Conservation (phyloP, 371 early-diverging fungal species). For the Mycotypha africana region DNA sequence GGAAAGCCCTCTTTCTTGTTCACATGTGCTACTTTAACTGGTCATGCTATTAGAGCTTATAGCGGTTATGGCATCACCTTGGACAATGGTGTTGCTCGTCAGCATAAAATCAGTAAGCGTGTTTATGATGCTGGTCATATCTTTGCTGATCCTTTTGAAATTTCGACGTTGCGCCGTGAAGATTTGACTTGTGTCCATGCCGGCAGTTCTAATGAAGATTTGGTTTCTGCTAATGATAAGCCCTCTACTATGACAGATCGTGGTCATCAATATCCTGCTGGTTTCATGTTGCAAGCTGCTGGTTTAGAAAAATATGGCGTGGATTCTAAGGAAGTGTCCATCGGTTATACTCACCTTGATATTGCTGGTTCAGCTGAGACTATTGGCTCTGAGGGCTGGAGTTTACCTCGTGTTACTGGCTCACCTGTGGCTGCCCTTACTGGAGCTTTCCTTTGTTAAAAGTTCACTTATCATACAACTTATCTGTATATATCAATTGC, state of each 20-base stretch:
- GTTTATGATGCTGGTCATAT: slow-evolving; percentile 66
- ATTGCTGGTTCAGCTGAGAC: slow-evolving; percentile 82
- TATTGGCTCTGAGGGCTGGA: slow-evolving; percentile 53
- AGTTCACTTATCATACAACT: background rate
- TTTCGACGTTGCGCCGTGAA: slow-evolving; percentile 79
- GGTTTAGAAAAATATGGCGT: slow-evolving; percentile 75
- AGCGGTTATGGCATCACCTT: slow-evolving; percentile 73
- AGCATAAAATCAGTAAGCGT: slow-evolving; percentile 54
- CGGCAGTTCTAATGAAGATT: slow-evolving; percentile 69
- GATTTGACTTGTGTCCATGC: slow-evolving; percentile 66
- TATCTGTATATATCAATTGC: too few species aligned
- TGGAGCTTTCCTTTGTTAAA: slow-evolving; percentile 51
- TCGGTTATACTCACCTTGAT: slow-evolving; percentile 84
- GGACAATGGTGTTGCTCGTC: slow-evolving; percentile 80
- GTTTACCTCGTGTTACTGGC: slow-evolving; percentile 70
- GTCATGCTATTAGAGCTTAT: slow-evolving; percentile 79
- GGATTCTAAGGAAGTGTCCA: slow-evolving; percentile 47
- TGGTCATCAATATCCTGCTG: slow-evolving; percentile 88
- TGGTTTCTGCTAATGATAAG: slow-evolving; percentile 73
- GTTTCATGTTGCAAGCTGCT: slow-evolving; percentile 77
- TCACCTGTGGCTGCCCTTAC: slow-evolving; percentile 75
- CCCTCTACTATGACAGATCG: slow-evolving; percentile 72
- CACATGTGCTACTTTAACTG: slow-evolving; percentile 87
- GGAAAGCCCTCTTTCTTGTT: slow-evolving; percentile 57
- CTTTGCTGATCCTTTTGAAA: slow-evolving; percentile 80